Evolutionary conservation across 2,329 filamentous ascomycete species (phyloP).

Genomic region (Herpotrichia juniperi): DNA sequence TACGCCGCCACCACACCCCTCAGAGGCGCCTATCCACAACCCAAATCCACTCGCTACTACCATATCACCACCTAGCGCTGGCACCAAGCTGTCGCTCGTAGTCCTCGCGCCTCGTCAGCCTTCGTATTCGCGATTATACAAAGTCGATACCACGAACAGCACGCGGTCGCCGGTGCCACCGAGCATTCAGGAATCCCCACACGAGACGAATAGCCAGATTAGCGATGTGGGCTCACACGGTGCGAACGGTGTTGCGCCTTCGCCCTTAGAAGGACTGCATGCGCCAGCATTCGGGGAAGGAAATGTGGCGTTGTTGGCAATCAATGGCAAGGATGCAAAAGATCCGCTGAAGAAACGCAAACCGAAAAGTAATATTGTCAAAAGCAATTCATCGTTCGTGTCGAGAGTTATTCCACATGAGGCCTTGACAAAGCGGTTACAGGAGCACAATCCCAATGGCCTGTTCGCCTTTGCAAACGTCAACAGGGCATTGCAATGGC

Average conservation of each 20-base stretch:
- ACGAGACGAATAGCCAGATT: slow-evolving; percentile 51
- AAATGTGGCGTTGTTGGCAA: slow-evolving; percentile 70
- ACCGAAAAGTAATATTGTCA: slow-evolving; percentile 97
- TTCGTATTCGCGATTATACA: slow-evolving; percentile 50
- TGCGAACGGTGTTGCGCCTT: slow-evolving; percentile 42
- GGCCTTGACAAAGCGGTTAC: slow-evolving; percentile 74
- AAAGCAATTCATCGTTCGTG: slow-evolving; percentile 98
- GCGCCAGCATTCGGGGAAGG: slow-evolving; percentile 81
- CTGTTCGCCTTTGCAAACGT: slow-evolving; percentile 94
- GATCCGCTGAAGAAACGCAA: slow-evolving; percentile 77
- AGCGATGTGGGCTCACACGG: slow-evolving; percentile 53
- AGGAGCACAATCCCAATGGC: slow-evolving; percentile 78
- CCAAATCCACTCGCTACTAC: slow-evolving; percentile 89
- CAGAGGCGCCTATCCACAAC: slow-evolving; percentile 84
- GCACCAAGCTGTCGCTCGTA: slow-evolving; percentile 82
- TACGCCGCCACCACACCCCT: slow-evolving; percentile 93
- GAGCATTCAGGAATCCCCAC: slow-evolving; percentile 53
- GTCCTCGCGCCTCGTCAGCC: slow-evolving; percentile 64
- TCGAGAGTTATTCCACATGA: slow-evolving; percentile 96
- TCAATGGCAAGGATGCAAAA: slow-evolving; percentile 71
- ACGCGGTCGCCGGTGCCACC: slow-evolving; percentile 49
- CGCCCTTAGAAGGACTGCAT: slow-evolving; percentile 37
- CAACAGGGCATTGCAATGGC: slow-evolving; percentile 94
- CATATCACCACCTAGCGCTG: slow-evolving; percentile 80
- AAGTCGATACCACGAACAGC: slow-evolving; percentile 50